These are phyloP conservation scores for Tricholoma furcatifolium DNA, from an alignment of 768 basidiomycete genomes.

Conservation along the genomic window DNA sequence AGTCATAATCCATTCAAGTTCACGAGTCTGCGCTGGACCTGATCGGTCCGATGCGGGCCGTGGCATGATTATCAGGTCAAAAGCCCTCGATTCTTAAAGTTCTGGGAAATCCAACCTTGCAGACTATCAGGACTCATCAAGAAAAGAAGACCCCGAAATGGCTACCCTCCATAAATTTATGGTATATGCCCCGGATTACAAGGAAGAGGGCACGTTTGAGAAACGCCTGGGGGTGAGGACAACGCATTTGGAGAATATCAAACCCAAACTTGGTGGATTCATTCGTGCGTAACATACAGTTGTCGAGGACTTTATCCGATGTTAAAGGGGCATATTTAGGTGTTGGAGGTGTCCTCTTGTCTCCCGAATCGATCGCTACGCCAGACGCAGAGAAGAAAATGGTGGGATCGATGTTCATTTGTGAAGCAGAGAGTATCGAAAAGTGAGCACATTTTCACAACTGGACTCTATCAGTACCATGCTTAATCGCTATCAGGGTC, in stretches of 20 bases:
- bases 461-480: background rate
- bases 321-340: constrained; percentile 31
- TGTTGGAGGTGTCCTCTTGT: constrained; percentile 56
- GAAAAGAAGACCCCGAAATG: background rate
- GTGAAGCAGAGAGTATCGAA: constrained; percentile 52
- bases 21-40: too few species aligned
- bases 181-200: constrained; percentile 68
- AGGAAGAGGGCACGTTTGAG: constrained; percentile 53
- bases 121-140: background rate
- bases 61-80: too few species aligned
- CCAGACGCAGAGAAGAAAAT: constrained; percentile 51
- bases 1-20: too few species aligned
- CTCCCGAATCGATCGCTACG: constrained; percentile 53
- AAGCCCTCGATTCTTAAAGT: too few species aligned
- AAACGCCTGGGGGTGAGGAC: constrained; percentile 57
- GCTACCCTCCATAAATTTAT: constrained; percentile 36
- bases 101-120: too few species aligned
- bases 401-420: constrained; percentile 58
- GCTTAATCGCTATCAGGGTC: constrained; percentile 26
- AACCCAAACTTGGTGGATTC: constrained; percentile 40
- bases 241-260: constrained; percentile 48
- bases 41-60: too few species aligned
- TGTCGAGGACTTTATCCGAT: constrained; percentile 5
- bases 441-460: constrained; percentile 28
- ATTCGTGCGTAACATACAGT: constrained; percentile 41